Base-by-base conservation (phyloP, 345 rosid genomes). In the Hypericum androsaemum region DNA sequence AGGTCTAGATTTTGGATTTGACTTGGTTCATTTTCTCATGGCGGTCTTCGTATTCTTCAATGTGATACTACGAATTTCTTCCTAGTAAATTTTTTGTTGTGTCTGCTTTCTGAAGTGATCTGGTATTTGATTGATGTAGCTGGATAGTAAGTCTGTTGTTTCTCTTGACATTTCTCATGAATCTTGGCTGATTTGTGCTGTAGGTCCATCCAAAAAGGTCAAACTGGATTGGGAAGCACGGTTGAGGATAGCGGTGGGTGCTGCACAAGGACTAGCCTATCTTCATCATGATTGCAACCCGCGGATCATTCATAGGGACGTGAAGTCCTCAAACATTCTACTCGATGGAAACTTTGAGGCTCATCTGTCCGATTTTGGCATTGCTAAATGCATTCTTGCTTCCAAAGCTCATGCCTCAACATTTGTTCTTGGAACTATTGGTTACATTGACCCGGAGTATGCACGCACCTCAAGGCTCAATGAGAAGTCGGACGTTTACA, bases 251-350 rank as follows among this genome's bases (percentile, higher is more conserved):
- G 94, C 97, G 0, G 95, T 88, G 48, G 98, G 98, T 41, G 88
- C 95, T 49, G 89, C 98, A 0, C 97, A 88, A 64, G 98, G 98
- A 47, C 88, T 92, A 37, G 85, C 94, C 0, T 88, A 92, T 73
- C 98, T 92, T 69, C 98, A 92, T 63, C 98, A 88, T 41, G 96
- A 92, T 46, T 92, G 98, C 67, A 81, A 70, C 61, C 98, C 96
- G 0, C 60, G 97, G 32, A 85, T 92, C 54, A 72, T 92, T 48
- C 98, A 92, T 60, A 74, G 98, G 54, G 98, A 92, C 65, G 78
- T 92, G 32, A 92, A 92, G 64, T 83, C 98, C 6, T 92, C 98
- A 2, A 92, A 92, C 59, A 92, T 92, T 50, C 79, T 92, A 36
- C 61, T 88, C 41, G 95, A 92, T 58, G 94, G 78, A 67, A 81